These are phyloP conservation scores for Apium graveolens DNA, from an alignment of 129 eudicot genomes.

Conservation along the genomic window DNA sequence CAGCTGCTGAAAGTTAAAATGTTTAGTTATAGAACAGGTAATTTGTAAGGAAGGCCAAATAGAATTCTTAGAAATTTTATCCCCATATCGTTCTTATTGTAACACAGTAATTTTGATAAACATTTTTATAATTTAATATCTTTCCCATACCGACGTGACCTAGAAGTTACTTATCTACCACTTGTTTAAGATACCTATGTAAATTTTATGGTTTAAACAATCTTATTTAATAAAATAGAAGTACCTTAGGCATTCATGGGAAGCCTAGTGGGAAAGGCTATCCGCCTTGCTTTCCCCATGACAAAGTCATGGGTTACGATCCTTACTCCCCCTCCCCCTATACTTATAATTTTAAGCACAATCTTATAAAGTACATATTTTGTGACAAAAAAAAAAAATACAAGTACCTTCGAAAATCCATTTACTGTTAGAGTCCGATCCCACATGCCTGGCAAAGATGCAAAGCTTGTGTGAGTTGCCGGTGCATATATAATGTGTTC, in stretches of 20 bases:
- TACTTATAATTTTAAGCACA: not conserved
- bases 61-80: not conserved
- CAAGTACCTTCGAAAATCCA: slow-evolving; percentile 84
- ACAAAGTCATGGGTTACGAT: not conserved
- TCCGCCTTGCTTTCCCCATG: not conserved
- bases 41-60: not conserved
- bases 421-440: slow-evolving; percentile 92
- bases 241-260: not conserved
- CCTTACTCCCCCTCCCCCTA: not conserved
- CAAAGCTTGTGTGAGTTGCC: slow-evolving; percentile 94
- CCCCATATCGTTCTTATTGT: not conserved
- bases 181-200: not conserved
- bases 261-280: not conserved
- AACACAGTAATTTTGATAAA: not conserved
- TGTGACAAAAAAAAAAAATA: not conserved
- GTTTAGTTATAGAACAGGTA: not conserved
- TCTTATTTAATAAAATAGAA: too few relatives aligned
- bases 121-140: not conserved
- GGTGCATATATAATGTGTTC: slow-evolving; percentile 91
- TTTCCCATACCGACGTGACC: not conserved
- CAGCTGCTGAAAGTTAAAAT: not conserved
- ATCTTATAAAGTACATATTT: not conserved
- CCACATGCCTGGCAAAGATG: slow-evolving; percentile 98
- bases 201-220: not conserved
- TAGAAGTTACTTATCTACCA: not conserved